Base-by-base conservation (phyloP, 768 basidiomycete genomes). In the Suillus hirtellus region DNA sequence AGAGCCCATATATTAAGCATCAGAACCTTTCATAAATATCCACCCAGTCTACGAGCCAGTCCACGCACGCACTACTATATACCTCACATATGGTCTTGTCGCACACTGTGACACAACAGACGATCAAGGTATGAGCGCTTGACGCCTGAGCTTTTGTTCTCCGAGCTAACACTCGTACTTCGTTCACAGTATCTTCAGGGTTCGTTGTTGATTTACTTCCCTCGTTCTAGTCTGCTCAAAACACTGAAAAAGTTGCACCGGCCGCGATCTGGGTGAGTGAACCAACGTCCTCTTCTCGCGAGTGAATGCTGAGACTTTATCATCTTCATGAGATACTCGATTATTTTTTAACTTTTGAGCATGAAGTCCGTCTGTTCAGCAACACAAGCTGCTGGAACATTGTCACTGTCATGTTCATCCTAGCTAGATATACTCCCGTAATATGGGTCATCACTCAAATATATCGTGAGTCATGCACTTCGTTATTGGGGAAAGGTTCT, bases 391-490 rank as follows among this genome's bases (percentile, higher is more conserved):
- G 46, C 17, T 60, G 50, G 65, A 47, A 49, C 37, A 10, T 66
- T 24, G 37, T 55, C 1, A 49, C 47, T 42, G 9, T 64, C 24
- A 37, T 66, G 40, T 66, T 64, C 38, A 64, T 66, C 31, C 24
- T 63, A 35, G 53, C 65, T 10, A 53, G 65, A 60, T 66, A 66
- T 60, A 42, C 60, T 38, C 63, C 65, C 12, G 9, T 66, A 11
- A 24, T 24, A 12, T 63, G 63, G 59, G 49, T 63, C 15, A 14
- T 64, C 27, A 59, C 47, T 9, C 10, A 63, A 14, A 27, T 49
- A 49, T 66, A 66, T 49, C 60, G 65, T 66, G 46, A 37, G 65
- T 10, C 21, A 27, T 15, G 31, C 31, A 24, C 9, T 31, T 9
- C 35, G 6, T 35, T 15, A 10, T 19, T 6, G 5, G 14, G 40